These are phyloP conservation scores for Umbelopsis ramanniana DNA, from an alignment of 192 early-diverging fungal genomes.

Conservation along the genomic window DNA sequence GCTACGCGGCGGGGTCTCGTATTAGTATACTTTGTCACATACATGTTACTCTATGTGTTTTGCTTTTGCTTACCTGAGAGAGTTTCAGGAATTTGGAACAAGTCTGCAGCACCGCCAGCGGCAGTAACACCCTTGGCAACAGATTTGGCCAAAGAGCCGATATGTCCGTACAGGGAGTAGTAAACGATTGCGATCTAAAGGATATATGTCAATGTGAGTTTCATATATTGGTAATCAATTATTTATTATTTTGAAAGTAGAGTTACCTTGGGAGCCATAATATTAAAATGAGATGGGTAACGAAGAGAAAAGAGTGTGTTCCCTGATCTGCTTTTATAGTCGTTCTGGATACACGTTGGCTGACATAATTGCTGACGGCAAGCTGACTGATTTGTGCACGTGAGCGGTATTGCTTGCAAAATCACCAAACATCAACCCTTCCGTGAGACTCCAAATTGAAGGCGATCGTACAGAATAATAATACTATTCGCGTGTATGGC, in stretches of 20 bases:
- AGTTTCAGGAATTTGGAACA: neutral
- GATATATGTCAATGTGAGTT: neutral
- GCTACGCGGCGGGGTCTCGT: neutral
- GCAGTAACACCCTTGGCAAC: slow-evolving; percentile 16
- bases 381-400: no score
- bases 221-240: neutral
- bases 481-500: no score
- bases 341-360: no score
- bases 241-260: neutral
- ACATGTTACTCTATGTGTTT: neutral
- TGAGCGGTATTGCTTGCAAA: no score
- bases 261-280: neutral
- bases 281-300: neutral
- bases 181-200: slow-evolving; percentile 14
- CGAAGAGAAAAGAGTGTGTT: no score
- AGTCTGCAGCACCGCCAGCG: slow-evolving; percentile 1
- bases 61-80: neutral
- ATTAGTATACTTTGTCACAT: neutral
- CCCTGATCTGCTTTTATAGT: no score
- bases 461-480: no score
- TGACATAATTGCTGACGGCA: no score
- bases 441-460: no score
- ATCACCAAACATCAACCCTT: no score
- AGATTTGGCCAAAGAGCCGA: slow-evolving; percentile 8
- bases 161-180: slow-evolving; percentile 15